Conservation (phyloP, 2,329 filamentous ascomycete genomes). For the Drechslera avenae region DNA sequence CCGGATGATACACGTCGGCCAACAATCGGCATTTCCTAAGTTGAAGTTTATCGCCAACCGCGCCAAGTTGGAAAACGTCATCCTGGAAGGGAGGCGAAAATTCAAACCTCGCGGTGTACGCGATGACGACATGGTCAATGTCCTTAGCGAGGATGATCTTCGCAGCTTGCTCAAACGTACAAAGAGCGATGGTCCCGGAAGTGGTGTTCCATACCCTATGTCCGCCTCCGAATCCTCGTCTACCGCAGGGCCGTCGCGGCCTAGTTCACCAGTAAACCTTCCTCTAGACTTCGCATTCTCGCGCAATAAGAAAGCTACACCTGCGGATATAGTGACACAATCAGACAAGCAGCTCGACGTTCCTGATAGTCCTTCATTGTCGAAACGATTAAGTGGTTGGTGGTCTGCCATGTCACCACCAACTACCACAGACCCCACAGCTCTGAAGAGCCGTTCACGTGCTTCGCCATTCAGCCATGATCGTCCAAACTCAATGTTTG, state of each 20-base stretch:
- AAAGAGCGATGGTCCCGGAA: slow-evolving; percentile 26
- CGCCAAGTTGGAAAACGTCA: slow-evolving; percentile 76
- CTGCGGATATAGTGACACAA: slow-evolving; percentile 12
- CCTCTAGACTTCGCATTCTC: slow-evolving; percentile 39
- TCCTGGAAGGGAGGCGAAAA: slow-evolving; percentile 61
- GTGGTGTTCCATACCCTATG: slow-evolving; percentile 20
- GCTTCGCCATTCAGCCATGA: slow-evolving; percentile 27
- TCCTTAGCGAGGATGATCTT: slow-evolving; percentile 56
- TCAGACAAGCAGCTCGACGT: slow-evolving; percentile 3
- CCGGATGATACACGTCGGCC: slow-evolving; percentile 87
- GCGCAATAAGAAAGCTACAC: slow-evolving; percentile 22
- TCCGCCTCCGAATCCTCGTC: slow-evolving; percentile 41
- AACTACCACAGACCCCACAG: slow-evolving; percentile 12
- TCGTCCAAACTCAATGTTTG: slow-evolving; percentile 46
- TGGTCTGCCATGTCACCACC: slow-evolving; percentile 40
- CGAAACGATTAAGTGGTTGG: slow-evolving; percentile 44
- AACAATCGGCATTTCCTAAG: slow-evolving; percentile 88
- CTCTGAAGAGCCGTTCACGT: slow-evolving; percentile 12
- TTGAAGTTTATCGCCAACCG: slow-evolving; percentile 89
- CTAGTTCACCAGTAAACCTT: slow-evolving; percentile 35
- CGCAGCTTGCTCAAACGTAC: slow-evolving; percentile 46
- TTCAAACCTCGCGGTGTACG: slow-evolving; percentile 42
- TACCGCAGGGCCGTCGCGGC: slow-evolving; percentile 29
- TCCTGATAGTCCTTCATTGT: slow-evolving; percentile 38
- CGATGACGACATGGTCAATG: slow-evolving; percentile 43